These are phyloP conservation scores for Mortierella sp. DNA, from an alignment of 371 early-diverging fungal genomes.

Conservation along the genomic window DNA sequence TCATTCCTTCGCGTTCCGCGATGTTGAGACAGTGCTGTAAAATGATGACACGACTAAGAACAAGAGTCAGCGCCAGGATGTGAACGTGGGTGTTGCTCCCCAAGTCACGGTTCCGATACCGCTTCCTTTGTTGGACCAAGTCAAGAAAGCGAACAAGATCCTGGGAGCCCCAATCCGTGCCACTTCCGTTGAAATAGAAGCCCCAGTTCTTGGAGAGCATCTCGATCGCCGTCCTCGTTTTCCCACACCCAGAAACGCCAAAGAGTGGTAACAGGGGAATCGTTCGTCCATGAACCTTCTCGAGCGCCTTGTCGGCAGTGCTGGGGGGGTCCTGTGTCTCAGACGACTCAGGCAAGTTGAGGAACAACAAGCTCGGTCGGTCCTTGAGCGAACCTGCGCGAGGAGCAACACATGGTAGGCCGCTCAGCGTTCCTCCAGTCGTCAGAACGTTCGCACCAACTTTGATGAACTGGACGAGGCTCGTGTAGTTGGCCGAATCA, in stretches of 20 bases:
- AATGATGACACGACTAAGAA: slow-evolving; percentile 25
- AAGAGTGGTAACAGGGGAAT: slow-evolving; percentile 16
- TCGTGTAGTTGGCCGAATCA: background rate
- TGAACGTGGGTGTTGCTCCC: slow-evolving; percentile 25
- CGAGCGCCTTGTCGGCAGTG: slow-evolving; percentile 18
- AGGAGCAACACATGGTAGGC: slow-evolving; percentile 9
- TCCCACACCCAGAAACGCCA: slow-evolving; percentile 29
- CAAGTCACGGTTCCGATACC: background rate
- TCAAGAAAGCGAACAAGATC: slow-evolving; percentile 15
- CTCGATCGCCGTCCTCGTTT: slow-evolving; percentile 32
- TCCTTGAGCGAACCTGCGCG: slow-evolving; percentile 3
- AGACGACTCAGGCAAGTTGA: slow-evolving; percentile 24
- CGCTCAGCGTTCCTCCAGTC: slow-evolving; percentile 16
- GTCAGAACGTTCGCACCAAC: slow-evolving; percentile 9
- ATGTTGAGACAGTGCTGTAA: slow-evolving; percentile 28
- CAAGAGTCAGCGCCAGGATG: slow-evolving; percentile 25
- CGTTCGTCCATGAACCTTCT: slow-evolving; percentile 2
- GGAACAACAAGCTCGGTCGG: slow-evolving; percentile 21
- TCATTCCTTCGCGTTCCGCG: slow-evolving; percentile 9
- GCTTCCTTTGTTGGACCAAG: background rate
- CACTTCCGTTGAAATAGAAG: slow-evolving; percentile 32
- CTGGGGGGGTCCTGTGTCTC: slow-evolving; percentile 22
- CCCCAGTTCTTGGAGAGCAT: slow-evolving; percentile 34
- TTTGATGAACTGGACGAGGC: slow-evolving; percentile 21
- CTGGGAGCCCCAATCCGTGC: slow-evolving; percentile 20